Evolutionary conservation across 2,329 filamentous ascomycete genomes (phyloP), one percentile per base, ranked within the genome.

Genomic region (Claviceps pusilla): DNA sequence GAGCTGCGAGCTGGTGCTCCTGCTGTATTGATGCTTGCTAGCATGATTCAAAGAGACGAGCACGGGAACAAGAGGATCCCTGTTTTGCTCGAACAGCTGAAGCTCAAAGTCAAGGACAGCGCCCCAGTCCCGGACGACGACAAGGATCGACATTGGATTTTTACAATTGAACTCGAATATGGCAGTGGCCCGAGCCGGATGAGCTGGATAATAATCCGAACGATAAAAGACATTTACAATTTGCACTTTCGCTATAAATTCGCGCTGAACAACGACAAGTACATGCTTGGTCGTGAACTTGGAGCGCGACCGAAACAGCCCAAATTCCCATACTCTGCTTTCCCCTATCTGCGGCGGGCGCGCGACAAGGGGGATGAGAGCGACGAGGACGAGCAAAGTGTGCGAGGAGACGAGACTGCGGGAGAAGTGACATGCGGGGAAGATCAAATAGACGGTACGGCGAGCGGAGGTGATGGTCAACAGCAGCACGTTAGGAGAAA

Each of bases 21-120:
- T 3, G 93, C 93, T 29, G 93, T 91, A 24, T 74, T 98, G 56
- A 95, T 98, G 69, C 74, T 98, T 52, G 93, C 93, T 7, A 96
- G 90, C 65, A 96, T 97, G 87, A 93, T 97, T 62, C 93, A 97
- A 70, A 80, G 93, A 55, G 93, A 98, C 62, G 93, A 98, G 69
- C 88, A 96, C 62, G 89, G 91, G 50, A 93, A 95, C 69, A 93
- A 88, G 70, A 83, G 90, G 56, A 95, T 98, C 55, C 93, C 93
- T 0, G 89, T 98, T 53, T 79, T 98, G 3, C 77, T 98, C 7
- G 93, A 98, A 68, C 93, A 98, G 71, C 77, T 98, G 56, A 95
- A 95, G 67, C 77, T 98, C 56, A 82, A 79, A 55, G 86, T 98
- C 56, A 85, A 83, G 9, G 88, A 96, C 63, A 95, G 89, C 62